Base-by-base conservation (phyloP, 176 grass and related monocot species). In the Avena atlantica region DNA sequence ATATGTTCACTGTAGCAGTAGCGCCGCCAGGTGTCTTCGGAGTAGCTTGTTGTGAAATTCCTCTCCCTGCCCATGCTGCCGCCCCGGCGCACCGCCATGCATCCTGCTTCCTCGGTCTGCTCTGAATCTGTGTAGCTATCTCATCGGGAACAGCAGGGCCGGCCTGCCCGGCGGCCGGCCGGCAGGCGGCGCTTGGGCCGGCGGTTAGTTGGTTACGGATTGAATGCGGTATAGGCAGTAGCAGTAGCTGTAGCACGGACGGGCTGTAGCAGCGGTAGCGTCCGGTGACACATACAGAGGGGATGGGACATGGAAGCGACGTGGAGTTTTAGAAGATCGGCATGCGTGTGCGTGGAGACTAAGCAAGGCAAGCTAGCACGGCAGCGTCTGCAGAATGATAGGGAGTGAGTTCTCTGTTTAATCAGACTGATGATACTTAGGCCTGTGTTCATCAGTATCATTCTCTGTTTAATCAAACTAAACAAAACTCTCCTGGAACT, bases 91-190 rank as follows among this genome's bases (percentile, higher is more conserved):
- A 59, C 78, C 58, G 78, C 58, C 58, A 14, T 64, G 44, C 24
- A 29, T 8, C 5, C 79, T 52, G 79, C 79, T 6, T 25, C 49
- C 17, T 24, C 1, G 25, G 25, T 40, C 37, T 2, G 75, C 73
- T 12, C 31, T 45, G 87, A 74, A 81, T 68, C 29, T 37, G 15
- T 51, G 17, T 36, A 59, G 69, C 8, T 16, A 86, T 86, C 76
- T 24, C 52, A 50, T 91, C 81, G 85, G 75, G 59, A 74, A 57
- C 9, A 57, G 74, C 6, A 31, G 15, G 15, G 49, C 48, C 72
- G 71, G 12, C 45, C 71, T 11, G 67, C 2, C n/a, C 40, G 71
- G 44, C 71, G 12, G 37, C 10, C 20, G 12, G n/a, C 10, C 40
- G 12, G n/a, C 47, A 16, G 47, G 13, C 72, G 20, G 27, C 12